These are phyloP conservation scores for Anethum foeniculum DNA, from an alignment of 140 eudicot species.

Conservation along the genomic window DNA sequence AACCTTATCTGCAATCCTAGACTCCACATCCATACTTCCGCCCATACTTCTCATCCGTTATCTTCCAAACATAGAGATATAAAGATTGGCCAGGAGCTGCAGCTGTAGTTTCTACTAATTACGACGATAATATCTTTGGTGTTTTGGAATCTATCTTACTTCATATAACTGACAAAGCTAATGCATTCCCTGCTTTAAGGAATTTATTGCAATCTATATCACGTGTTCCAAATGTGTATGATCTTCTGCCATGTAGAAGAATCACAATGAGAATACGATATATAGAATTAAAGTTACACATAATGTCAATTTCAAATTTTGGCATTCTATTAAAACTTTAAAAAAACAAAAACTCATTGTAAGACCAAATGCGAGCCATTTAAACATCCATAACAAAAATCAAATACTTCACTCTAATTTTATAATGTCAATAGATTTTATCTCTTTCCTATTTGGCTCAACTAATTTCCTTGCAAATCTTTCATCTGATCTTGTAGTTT, in stretches of 20 bases:
- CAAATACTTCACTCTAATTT: conserved; percentile 65
- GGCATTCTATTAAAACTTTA: neutral
- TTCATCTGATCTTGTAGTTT: no score
- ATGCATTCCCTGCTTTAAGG: conserved; percentile 63
- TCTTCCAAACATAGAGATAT: no score
- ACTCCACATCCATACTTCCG: no score
- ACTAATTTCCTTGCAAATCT: no score
- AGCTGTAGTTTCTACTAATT: no score
- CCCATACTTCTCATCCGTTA: no score
- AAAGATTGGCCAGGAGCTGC: no score
- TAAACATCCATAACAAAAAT: no score
- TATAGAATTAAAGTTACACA: neutral
- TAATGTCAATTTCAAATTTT: neutral
- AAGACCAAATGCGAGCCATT: conserved; percentile 28
- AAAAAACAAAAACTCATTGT: neutral
- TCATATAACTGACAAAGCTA: conserved; percentile 49
- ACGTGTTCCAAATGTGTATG: conserved; percentile 39
- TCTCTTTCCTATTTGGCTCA: conserved; percentile 31
- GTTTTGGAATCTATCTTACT: conserved; percentile 25
- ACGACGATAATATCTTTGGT: no score
- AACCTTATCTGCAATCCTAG: no score
- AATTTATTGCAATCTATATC: conserved; percentile 70
- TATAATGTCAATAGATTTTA: conserved; percentile 41
- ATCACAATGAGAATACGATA: neutral
- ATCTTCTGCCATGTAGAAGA: conserved; percentile 40